phyloP scores from a whole-genome alignment of 306 rosid species.

The Citrullus colocynthis region DNA sequence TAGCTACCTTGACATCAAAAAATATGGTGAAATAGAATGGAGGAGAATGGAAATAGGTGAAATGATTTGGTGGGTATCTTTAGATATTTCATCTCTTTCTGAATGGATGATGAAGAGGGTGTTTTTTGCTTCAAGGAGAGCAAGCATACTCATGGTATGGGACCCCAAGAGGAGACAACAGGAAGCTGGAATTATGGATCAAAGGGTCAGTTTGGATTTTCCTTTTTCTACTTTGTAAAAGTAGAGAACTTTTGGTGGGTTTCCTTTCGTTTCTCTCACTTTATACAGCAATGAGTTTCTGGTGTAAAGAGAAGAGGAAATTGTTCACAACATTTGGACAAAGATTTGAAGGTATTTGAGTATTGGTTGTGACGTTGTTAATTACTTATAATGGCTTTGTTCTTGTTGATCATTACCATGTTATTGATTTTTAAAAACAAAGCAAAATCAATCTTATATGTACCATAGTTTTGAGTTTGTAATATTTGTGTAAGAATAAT shows the following conservation, averaged over 20 bases:
- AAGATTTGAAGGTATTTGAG: background rate
- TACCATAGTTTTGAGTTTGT: too few relatives aligned
- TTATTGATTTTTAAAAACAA: background rate
- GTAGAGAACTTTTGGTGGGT: background rate
- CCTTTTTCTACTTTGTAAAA: background rate
- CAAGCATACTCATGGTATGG: conserved; percentile 25
- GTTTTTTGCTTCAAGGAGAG: conserved; percentile 9
- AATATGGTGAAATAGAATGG: background rate
- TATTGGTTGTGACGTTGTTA: background rate
- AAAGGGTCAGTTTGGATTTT: background rate
- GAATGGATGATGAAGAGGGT: conserved; percentile 4
- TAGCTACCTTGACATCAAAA: background rate
- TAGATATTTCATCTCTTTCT: background rate
- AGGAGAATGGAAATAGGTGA: background rate
- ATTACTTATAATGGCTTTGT: background rate
- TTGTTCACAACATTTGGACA: background rate
- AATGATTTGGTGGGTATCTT: conserved; percentile 1
- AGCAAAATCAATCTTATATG: too few relatives aligned
- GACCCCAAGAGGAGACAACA: conserved; percentile 15
- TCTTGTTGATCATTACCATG: background rate
- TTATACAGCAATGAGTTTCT: background rate
- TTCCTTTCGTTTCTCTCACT: background rate
- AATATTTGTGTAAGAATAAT: too few relatives aligned
- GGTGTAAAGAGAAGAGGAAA: background rate
- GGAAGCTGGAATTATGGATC: conserved; percentile 7